Base-by-base conservation (phyloP, 2,329 filamentous ascomycete species). In the Coniochaeta ligniaria region DNA sequence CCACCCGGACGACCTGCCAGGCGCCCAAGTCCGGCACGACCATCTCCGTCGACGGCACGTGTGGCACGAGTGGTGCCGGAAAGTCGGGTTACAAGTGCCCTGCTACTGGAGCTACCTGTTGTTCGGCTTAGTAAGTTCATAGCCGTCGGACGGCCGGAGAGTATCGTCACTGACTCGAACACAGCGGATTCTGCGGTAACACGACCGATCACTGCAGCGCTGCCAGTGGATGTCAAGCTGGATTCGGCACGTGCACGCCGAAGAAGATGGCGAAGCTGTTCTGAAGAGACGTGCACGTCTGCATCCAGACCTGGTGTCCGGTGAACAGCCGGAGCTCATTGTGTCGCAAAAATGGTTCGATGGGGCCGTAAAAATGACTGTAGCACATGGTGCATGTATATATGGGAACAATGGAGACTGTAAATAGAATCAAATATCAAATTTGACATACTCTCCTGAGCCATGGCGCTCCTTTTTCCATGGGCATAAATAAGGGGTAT, bases 151-250 rank as follows among this genome's bases (percentile, higher is more conserved):
- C n/a, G n/a, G n/a, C n/a, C n/a, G n/a, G n/a, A n/a, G n/a, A n/a
- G n/a, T n/a, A n/a, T n/a, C n/a, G n/a, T n/a, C n/a, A n/a, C n/a
- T n/a, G n/a, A n/a, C n/a, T n/a, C n/a, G n/a, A n/a, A n/a, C n/a
- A n/a, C n/a, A 72, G 70, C 38, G 71, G 71, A 22, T 72, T 68
- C 55, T 72, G 69, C 47, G 70, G 70, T 20, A 70, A 68, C 54
- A 67, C 69, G 6, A 65, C 62, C 1, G 67, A 65, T 11, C 69
- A 72, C 59, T 72, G 70, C 57, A 57, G 60, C 36, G 61, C 60
- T 2, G 60, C 63, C 5, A 67, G 61, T 24, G 70, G 71, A 26
- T 72, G 70, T 59, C 71, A 72, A 60, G 33, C 66, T 33, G 60
- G 58, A 1, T 72, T 66, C 55, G 71, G 71, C n/a, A 63, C 61